Evolutionary conservation across 495 filamentous ascomycete species (phyloP).

Genomic region (Filosporella fistucella): DNA sequence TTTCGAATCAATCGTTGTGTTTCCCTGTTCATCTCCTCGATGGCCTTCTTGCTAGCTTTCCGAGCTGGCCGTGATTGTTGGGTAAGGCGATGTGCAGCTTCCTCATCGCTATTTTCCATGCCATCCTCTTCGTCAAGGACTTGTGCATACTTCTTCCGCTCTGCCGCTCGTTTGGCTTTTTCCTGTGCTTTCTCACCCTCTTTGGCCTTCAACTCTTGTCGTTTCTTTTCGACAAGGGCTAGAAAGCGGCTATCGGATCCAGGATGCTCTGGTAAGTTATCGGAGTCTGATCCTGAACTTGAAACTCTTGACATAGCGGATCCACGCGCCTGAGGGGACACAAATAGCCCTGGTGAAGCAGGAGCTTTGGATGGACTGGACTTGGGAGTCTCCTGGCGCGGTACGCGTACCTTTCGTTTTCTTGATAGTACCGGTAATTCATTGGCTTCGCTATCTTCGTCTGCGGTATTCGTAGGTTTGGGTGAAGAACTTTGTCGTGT

Average conservation of each 20-base stretch:
- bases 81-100: constrained; percentile 52
- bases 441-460: constrained; percentile 18
- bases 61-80: constrained; percentile 66
- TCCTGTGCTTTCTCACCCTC: constrained; percentile 51
- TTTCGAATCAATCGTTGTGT: constrained; percentile 87
- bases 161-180: constrained; percentile 45
- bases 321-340: constrained; percentile 32
- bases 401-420: constrained; percentile 18
- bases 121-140: constrained; percentile 37
- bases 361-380: constrained; percentile 30
- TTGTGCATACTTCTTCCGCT: constrained; percentile 23
- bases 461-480: constrained; percentile 11
- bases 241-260: constrained; percentile 51
- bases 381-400: constrained; percentile 22
- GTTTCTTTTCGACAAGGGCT: constrained; percentile 67
- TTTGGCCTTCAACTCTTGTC: constrained; percentile 60
- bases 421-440: constrained; percentile 19
- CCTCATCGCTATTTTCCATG: constrained; percentile 46
- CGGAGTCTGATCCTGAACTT: constrained; percentile 31
- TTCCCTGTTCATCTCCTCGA: constrained; percentile 93
- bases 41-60: constrained; percentile 90
- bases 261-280: constrained; percentile 41
- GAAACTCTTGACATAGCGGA: constrained; percentile 6
- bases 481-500: constrained; percentile 11
- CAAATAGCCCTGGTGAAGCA: constrained; percentile 38